Base-by-base conservation (phyloP, 164 flowering plant genomes). In the Nymphaea colorata region DNA sequence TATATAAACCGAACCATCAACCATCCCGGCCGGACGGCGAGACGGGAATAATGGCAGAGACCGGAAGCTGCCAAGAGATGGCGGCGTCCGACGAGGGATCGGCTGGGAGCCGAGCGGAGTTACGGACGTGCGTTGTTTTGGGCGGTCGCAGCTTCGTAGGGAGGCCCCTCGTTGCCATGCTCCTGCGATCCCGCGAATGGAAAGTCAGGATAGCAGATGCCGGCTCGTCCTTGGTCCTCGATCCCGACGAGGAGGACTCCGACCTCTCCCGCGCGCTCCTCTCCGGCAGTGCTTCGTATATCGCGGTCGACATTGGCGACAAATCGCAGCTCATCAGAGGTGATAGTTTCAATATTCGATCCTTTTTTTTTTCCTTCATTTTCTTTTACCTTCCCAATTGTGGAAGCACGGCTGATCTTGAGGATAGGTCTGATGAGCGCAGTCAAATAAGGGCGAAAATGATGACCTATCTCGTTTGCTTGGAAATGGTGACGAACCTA, bases 141-240 rank as follows among this genome's bases (percentile, higher is more conserved):
- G 90, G 93, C 7, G 98, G 97, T 8, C 80, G 82, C 43, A 77
- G 83, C 62, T 81, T 87, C 74, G 61, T 86, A 14, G 98, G 96
- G 18, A 70, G 84, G 75, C 75, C 82, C 60, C 85, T 93, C 62
- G 95, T 93, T 64, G 60, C 59, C 41, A 70, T 76, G 75, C 83
- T 93, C 44, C 66, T 93, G 64, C 71, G 72, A 51, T 84, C 82
- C 70, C 79, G 83, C 11, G 69, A 80, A 17, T 93, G 94, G 91
- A 84, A 78, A 77, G 91, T 93, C 70, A 85, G 93, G 68, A 80
- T 93, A 73, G 96, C 91, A 65, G 97, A 91, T 76, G 25, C 41
- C 41, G 82, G 79, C 60, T 66, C 69, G 43, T 8, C 11, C 6
- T n/a, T 61, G 6, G 6, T 36, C 41, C 16, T 61, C 64, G 64